Evolutionary conservation across 306 rosid genomes (phyloP).

Genomic region (Trichosanthes truncata): DNA sequence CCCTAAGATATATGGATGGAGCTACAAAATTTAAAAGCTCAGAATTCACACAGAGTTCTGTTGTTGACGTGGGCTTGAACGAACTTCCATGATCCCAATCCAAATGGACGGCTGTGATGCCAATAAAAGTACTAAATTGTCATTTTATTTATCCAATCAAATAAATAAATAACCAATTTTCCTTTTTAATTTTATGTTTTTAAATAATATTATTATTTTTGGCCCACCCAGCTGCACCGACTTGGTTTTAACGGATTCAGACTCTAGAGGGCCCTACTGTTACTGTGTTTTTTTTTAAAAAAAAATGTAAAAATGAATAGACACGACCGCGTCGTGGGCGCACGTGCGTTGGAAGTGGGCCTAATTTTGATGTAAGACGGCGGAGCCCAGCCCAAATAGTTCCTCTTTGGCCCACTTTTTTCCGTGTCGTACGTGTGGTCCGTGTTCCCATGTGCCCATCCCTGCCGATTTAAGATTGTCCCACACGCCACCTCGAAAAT

Average conservation of each 20-base stretch:
- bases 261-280: neutral
- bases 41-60: neutral
- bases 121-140: neutral
- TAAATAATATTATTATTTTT: neutral
- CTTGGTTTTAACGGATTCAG: neutral
- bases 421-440: neutral
- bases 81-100: neutral
- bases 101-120: conserved; percentile 5
- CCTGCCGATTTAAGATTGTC: neutral
- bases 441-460: neutral
- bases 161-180: neutral
- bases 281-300: too few species aligned
- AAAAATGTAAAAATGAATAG: neutral
- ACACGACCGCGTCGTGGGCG: neutral
- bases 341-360: conserved; percentile 5
- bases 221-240: neutral
- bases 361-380: neutral
- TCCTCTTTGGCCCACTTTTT: neutral
- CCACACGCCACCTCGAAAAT: neutral
- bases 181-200: neutral
- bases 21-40: neutral
- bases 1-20: too few species aligned
- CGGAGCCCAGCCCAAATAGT: conserved; percentile 13
- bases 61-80: neutral
- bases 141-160: neutral